phyloP scores from a whole-genome alignment of 1,284 basidiomycete species.

The Irpex sp. region DNA sequence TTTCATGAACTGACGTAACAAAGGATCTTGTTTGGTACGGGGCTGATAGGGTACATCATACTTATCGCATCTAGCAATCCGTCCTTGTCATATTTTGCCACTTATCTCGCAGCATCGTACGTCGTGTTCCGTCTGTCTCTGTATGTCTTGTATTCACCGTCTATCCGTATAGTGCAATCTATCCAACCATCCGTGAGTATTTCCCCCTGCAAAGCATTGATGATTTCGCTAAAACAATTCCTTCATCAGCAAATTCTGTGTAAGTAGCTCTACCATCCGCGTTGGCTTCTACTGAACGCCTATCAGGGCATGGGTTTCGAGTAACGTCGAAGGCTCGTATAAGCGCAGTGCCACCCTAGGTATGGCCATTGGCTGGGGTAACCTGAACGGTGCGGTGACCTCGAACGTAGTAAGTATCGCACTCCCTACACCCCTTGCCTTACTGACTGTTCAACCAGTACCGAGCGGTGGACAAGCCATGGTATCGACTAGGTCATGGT shows the following conservation, averaged over 20 bases:
- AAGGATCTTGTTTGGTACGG: slow-evolving; percentile 18
- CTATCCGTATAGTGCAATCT: slow-evolving; percentile 36
- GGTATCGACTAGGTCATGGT: slow-evolving; percentile 66
- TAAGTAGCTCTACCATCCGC: slow-evolving; percentile 23
- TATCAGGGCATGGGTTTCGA: slow-evolving; percentile 44
- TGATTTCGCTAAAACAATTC: not conserved
- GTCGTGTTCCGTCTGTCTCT: slow-evolving; percentile 16
- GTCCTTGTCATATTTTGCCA: slow-evolving; percentile 40
- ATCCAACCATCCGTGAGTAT: slow-evolving; percentile 43
- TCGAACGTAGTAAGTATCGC: slow-evolving; percentile 58
- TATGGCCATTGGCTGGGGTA: slow-evolving; percentile 68
- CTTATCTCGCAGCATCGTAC: slow-evolving; percentile 45
- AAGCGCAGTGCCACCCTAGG: slow-evolving; percentile 72
- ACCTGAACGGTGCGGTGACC: slow-evolving; percentile 67
- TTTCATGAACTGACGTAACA: not conserved
- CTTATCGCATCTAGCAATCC: slow-evolving; percentile 43
- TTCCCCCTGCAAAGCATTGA: not conserved
- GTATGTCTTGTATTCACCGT: not conserved
- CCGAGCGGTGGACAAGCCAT: slow-evolving; percentile 60
- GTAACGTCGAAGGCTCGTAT: slow-evolving; percentile 59
- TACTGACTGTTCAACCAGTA: slow-evolving; percentile 38
- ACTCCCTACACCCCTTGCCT: not conserved
- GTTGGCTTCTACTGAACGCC: not conserved
- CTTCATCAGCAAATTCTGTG: slow-evolving; percentile 41
- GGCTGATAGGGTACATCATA: slow-evolving; percentile 49